Base-by-base conservation (phyloP, 805 yeast genomes). In the Wickerhamomyces bovis region DNA sequence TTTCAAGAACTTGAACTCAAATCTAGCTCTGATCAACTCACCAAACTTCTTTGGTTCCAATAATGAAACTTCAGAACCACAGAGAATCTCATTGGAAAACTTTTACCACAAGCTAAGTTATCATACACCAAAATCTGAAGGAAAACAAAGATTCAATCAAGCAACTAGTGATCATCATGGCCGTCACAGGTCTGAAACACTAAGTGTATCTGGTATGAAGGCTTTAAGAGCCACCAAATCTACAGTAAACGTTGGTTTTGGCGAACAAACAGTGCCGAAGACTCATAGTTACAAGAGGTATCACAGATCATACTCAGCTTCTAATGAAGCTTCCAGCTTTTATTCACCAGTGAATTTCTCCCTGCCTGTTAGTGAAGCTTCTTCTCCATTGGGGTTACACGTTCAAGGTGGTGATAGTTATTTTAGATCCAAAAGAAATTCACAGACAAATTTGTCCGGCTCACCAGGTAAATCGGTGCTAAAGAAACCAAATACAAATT, bases 1-100 rank as follows among this genome's bases (percentile, higher is more conserved):
- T 23, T 76, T 84, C 18, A 67, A 73, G 39, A 57, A 63, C 13
- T 56, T 66, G 5, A 52, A 54, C 18, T 47, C 50, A 12, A 49
- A 46, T 9, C 22, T 57, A 13, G 53, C 60, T 3, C 36, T 60
- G 39, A 54, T 60, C 4, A 58, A 52, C 38, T 56, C 62, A 11
- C 61, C 63, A 39, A 50, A 38, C 19, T 33, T 46, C 16, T 21
- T 39, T 30, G 21, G 42, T 5, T 45, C 43, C 4, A 42, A 36
- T 36, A 20, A 31, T 13, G 45, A 39, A 18, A 18, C 22, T 2
- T 5, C 42, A 20, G 18, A 26, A 18, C 21, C 39, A 39, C 4
- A 16, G 16, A 42, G 40, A 10, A 30, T 20, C n/a, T 20, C 39
- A 11, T 20, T 20, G n/a, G 39, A 36, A 5, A 36, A 36, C 8